Conservation (phyloP, 1,139 yeast genomes). For the Suhomyces panamericanus region DNA sequence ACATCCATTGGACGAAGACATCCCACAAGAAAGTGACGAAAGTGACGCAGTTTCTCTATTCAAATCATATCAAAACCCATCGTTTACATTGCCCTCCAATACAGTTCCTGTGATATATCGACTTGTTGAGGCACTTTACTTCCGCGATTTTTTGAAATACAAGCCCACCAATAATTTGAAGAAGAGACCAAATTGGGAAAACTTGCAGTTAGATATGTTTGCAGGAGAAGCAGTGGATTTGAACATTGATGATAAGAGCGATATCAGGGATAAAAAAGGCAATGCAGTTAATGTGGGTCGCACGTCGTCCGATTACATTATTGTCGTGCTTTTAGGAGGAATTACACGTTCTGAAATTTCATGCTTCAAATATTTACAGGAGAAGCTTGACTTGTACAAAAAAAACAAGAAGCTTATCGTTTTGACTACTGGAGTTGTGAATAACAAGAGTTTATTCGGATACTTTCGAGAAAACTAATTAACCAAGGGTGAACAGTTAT, state of each 20-base stretch:
- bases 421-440: slow-evolving; percentile 56
- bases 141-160: slow-evolving; percentile 45
- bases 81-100: slow-evolving; percentile 53
- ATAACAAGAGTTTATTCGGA: slow-evolving; percentile 4
- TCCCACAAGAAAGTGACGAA: slow-evolving; percentile 12
- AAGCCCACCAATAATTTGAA: slow-evolving; percentile 43
- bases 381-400: slow-evolving; percentile 31
- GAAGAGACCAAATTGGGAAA: slow-evolving; percentile 48
- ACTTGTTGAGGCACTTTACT: slow-evolving; percentile 52
- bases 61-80: slow-evolving; percentile 42
- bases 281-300: slow-evolving; percentile 13
- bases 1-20: slow-evolving; percentile 32
- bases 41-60: slow-evolving; percentile 14
- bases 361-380: slow-evolving; percentile 58
- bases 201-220: slow-evolving; percentile 41
- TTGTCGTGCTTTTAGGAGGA: slow-evolving; percentile 67
- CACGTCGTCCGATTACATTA: slow-evolving; percentile 38
- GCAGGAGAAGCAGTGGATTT: slow-evolving; percentile 39
- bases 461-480: background rate
- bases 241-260: slow-evolving; percentile 35
- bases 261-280: slow-evolving; percentile 17
- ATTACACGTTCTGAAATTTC: slow-evolving; percentile 77
- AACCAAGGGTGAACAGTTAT: too few relatives aligned
- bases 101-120: slow-evolving; percentile 52
- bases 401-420: slow-evolving; percentile 48